These are phyloP conservation scores for Trichophyton verrucosum DNA, from an alignment of 2,329 filamentous ascomycete genomes.

Conservation along the genomic window DNA sequence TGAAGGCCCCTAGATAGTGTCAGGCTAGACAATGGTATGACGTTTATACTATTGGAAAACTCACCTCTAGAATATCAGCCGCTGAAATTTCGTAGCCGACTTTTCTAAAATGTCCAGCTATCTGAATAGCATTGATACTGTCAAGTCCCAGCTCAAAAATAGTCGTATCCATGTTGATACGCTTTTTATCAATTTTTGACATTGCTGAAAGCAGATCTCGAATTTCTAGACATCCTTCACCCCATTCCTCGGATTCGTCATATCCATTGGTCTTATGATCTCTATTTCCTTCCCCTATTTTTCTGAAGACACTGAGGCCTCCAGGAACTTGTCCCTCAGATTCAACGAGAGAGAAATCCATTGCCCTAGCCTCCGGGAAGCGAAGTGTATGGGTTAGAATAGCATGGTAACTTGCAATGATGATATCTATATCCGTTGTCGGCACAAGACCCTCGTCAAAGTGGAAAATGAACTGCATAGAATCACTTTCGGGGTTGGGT, in stretches of 20 bases:
- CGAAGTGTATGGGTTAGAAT: conserved; percentile 24
- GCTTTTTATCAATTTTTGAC: conserved; percentile 38
- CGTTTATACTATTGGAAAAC: not conserved
- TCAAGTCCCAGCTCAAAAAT: conserved; percentile 85
- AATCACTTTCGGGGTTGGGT: conserved; percentile 43
- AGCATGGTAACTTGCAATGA: conserved; percentile 22
- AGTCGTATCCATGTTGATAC: conserved; percentile 51
- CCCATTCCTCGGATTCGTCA: conserved; percentile 32
- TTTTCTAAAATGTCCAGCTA: conserved; percentile 55
- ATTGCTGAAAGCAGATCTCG: conserved; percentile 47
- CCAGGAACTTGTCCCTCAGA: not conserved
- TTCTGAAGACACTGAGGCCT: conserved; percentile 11
- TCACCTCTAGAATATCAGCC: conserved; percentile 58
- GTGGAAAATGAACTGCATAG: conserved; percentile 50
- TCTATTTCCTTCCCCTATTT: conserved; percentile 4
- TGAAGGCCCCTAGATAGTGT: conserved; percentile 22
- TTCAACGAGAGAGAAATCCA: conserved; percentile 14
- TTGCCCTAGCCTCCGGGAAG: conserved; percentile 22
- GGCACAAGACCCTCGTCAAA: conserved; percentile 34
- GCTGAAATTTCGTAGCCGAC: conserved; percentile 49
- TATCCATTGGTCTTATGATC: conserved; percentile 4
- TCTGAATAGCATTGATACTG: conserved; percentile 73
- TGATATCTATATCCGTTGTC: conserved; percentile 14
- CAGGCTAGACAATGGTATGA: not conserved
- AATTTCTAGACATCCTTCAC: conserved; percentile 40